Evolutionary conservation across 139 green algal genomes (phyloP), one percentile per base, ranked within the genome.

Genomic region (Nannochloris sp.): DNA sequence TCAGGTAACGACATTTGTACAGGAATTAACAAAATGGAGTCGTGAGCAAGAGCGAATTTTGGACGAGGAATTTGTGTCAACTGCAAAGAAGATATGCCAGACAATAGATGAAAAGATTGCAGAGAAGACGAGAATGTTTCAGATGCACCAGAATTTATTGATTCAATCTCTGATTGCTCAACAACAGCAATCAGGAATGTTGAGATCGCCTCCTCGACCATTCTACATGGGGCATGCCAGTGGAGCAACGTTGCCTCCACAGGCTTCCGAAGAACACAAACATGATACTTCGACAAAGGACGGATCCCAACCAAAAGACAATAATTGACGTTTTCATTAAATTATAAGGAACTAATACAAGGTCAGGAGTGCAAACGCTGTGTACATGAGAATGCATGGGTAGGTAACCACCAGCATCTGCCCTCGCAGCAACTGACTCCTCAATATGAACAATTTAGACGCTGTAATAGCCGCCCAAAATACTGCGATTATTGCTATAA

Each of bases 311-410:
- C 33, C 33, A 40, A 40, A 40, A 40, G 33, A 40, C 33, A 6
- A 40, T 40, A 53, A 14, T 23, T 28, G 46, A 20, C n/a, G 6
- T 23, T 20, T 53, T 53, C 46, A 28, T 20, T 23, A 23, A 53
- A 20, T 28, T 53, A 23, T 6, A 20, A 23, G 17, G 9, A 53
- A 53, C 79, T 64, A 91, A 57, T 94, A 96, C 9, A 94, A 56
- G 13, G 84, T 85, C 8, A 96, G 70, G 63, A 96, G 63, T 3
- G 86, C 82, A 67, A 96, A 95, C 0, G 79, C 74, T 11, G 60
- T 73, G 57, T 92, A 96, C 65, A 92, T 71, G 33, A 96, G 72
- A 3, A 82, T 25, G 71, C 90, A 96, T 2, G 90, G 88, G 51
- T 91, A 90, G 13, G 80, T 51, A 9, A 96, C 64, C 2, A 96